These are phyloP conservation scores for Austroboletus niveus DNA, from an alignment of 1,284 basidiomycete species.

Conservation along the genomic window DNA sequence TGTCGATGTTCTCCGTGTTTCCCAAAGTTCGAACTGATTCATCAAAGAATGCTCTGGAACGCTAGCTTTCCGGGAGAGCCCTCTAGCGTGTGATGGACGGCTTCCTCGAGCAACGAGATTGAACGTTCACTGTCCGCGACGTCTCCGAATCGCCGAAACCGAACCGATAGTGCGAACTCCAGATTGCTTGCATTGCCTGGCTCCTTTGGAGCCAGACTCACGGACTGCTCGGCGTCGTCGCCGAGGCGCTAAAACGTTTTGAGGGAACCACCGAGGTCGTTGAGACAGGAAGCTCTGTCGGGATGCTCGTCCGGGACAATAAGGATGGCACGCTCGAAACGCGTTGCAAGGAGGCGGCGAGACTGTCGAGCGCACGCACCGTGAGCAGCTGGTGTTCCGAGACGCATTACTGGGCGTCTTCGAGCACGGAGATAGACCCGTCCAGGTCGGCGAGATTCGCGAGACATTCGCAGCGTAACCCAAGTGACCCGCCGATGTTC, in stretches of 20 bases:
- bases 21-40: neutral
- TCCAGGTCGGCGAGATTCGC: neutral
- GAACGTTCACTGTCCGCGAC: neutral
- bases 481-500: neutral
- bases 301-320: neutral
- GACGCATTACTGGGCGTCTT: neutral
- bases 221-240: neutral
- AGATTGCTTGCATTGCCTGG: neutral
- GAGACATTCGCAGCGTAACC: neutral
- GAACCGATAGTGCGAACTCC: neutral
- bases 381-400: neutral
- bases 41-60: neutral
- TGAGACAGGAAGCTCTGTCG: neutral
- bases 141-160: slow-evolving; percentile 1
- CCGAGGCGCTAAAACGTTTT: neutral
- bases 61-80: neutral
- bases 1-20: neutral
- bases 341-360: neutral
- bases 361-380: neutral
- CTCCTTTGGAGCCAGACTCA: neutral
- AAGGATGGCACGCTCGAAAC: neutral
- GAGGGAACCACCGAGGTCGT: neutral
- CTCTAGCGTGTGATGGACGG: neutral
- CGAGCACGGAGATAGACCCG: neutral
- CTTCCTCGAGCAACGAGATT: neutral